Conservation (phyloP, 192 early-diverging fungal species). For the Umbelopsis sp. region DNA sequence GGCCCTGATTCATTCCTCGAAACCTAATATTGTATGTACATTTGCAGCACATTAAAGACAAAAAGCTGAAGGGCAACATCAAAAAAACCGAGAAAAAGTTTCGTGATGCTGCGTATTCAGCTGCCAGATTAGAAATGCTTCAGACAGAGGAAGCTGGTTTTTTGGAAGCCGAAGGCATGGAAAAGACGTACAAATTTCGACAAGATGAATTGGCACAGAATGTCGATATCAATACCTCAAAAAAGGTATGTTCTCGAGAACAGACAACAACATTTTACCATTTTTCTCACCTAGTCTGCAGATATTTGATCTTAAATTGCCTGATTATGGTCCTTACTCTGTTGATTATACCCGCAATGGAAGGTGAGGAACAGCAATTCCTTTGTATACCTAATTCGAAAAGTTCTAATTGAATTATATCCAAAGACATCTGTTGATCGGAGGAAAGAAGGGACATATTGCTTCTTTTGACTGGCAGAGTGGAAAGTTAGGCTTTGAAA, state of each 20-base stretch:
- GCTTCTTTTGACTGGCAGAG: conserved; percentile 91
- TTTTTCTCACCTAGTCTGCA: conserved; percentile 33
- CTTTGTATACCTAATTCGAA: neutral
- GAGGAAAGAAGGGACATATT: conserved; percentile 84
- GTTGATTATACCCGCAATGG: conserved; percentile 92
- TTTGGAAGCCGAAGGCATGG: conserved; percentile 87
- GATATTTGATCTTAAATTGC: conserved; percentile 79
- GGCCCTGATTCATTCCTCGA: neutral
- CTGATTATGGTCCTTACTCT: conserved; percentile 86
- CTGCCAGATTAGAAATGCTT: conserved; percentile 80
- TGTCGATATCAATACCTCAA: conserved; percentile 73
- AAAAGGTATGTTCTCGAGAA: conserved; percentile 51
- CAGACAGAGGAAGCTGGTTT: conserved; percentile 77
- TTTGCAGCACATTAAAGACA: conserved; percentile 62
- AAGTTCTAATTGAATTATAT: neutral
- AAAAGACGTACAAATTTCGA: conserved; percentile 85
- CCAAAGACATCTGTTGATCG: conserved; percentile 63
- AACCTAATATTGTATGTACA: neutral
- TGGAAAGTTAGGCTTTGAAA: conserved; percentile 75
- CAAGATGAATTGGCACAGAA: conserved; percentile 68
- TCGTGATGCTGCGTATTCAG: conserved; percentile 69
- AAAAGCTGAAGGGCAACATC: conserved; percentile 70
- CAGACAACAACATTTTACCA: neutral
- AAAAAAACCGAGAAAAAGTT: conserved; percentile 61
- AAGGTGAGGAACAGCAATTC: conserved; percentile 13